Conservation (phyloP, 2,329 filamentous ascomycete genomes). For the Huntiella moniliformis region DNA sequence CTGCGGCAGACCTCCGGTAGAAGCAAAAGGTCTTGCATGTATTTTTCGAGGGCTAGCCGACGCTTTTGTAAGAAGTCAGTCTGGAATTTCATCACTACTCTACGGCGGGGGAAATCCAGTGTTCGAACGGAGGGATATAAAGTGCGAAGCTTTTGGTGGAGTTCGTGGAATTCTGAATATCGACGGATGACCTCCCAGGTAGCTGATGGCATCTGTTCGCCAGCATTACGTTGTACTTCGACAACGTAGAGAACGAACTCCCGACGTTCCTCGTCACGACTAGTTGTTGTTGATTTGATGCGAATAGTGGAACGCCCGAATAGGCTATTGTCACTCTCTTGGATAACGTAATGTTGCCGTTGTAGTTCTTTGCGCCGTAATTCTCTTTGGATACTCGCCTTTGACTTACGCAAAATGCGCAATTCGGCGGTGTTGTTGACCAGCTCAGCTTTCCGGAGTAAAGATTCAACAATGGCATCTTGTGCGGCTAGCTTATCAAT, state of each 20-base stretch:
- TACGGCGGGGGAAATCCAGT: slow-evolving; percentile 77
- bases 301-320: slow-evolving; percentile 79
- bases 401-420: slow-evolving; percentile 81
- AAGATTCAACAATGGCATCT: slow-evolving; percentile 74
- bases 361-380: slow-evolving; percentile 89
- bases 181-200: slow-evolving; percentile 82
- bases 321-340: slow-evolving; percentile 93
- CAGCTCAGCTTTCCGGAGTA: slow-evolving; percentile 84
- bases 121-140: slow-evolving; percentile 75
- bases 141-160: slow-evolving; percentile 72
- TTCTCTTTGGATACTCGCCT: slow-evolving; percentile 79
- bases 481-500: slow-evolving; percentile 79
- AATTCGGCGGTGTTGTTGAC: slow-evolving; percentile 94
- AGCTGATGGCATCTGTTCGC: slow-evolving; percentile 91
- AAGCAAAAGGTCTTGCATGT: slow-evolving; percentile 62
- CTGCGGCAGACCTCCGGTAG: slow-evolving; percentile 89
- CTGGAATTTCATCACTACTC: slow-evolving; percentile 91
- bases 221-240: slow-evolving; percentile 75
- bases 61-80: slow-evolving; percentile 89
- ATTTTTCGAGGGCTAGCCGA: slow-evolving; percentile 64
- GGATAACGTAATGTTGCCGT: slow-evolving; percentile 87
- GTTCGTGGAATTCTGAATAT: slow-evolving; percentile 92
- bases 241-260: slow-evolving; percentile 89
- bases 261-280: slow-evolving; percentile 75
- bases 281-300: slow-evolving; percentile 86